Base-by-base conservation (phyloP, 768 basidiomycete species). In the Epithele typhae region DNA sequence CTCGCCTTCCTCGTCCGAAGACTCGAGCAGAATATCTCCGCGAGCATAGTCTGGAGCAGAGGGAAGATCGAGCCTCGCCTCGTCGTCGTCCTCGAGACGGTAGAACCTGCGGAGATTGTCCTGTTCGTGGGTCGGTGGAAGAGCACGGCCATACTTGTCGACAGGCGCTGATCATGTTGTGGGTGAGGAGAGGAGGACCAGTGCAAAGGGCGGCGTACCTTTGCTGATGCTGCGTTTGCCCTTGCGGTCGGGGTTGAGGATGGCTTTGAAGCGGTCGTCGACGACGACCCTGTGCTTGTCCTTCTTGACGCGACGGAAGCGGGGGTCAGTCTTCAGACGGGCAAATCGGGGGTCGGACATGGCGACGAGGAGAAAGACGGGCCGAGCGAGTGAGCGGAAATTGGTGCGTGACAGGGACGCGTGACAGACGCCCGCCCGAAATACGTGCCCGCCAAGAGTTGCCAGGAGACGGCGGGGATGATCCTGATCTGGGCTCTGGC, bases 301-400 rank as follows among this genome's bases (percentile, higher is more conserved):
- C 65, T 84, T 90, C 63, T 82, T 88, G 2, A 90, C 87, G 25
- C 79, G 77, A 21, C 93, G 76, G 70, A 99, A 99, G 40, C 96
- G 82, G 37, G 96, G 96, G 63, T 99, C 95, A 12, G 91, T 82
- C 62, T 81, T 84, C 45, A 97, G 73, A 43, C 88, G 75, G 17
- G 87, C 78, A 65, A 98, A 99, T 18, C 95, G 79, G n/a, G 87
- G 74, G 67, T 96, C 90, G 12, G 85, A 79, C 82, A 86, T 84
- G 49, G 50, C 27, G 49, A 12, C 39, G 39, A 43, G 27, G 34
- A 43, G 34, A 44, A 47, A 36, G 17, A 17, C 35, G n/a, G 35
- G 35, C 35, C 39, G 42, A n/a, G 39, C 24, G 19, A 25, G 25
- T 25, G 18, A 18, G 17, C 46, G 48, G 48, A 48, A 54, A 54